A percentile compares a stretch with the other conserved stretches of the same genome.
These are phyloP conservation scores for Colletotrichum nymphaeae DNA, from an alignment of 2,329 filamentous ascomycete genomes.

Conservation along the genomic window DNA sequence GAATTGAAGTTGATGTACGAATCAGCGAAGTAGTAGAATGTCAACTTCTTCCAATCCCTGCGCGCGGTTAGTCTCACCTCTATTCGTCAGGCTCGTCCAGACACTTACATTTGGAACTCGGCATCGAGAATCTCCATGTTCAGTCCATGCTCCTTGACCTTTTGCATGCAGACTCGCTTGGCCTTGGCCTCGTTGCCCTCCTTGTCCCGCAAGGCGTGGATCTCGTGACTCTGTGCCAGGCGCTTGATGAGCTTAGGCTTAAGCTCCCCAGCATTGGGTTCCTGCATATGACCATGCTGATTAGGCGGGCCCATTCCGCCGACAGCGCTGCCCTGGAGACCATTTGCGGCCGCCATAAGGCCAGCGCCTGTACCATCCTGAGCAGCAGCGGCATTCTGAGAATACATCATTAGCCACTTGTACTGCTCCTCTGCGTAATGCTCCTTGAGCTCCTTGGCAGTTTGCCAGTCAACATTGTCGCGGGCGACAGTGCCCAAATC, in stretches of 20 bases:
- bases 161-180: constrained; percentile 95
- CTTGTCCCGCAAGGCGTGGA: constrained; percentile 89
- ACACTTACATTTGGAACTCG: constrained; percentile 94
- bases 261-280: constrained; percentile 78
- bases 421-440: constrained; percentile 96
- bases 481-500: constrained; percentile 93
- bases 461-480: constrained; percentile 87
- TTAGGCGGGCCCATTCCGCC: constrained; percentile 82
- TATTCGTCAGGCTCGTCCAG: neutral
- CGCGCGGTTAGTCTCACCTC: neutral
- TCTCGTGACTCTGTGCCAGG: constrained; percentile 90
- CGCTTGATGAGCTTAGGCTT: constrained; percentile 98
- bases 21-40: constrained; percentile 98
- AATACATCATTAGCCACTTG: constrained; percentile 99
- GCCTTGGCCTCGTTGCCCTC: constrained; percentile 98
- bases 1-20: constrained; percentile 99
- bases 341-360: constrained; percentile 71
- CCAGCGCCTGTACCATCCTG: constrained; percentile 72
- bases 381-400: constrained; percentile 76
- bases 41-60: constrained; percentile 99
- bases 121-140: constrained; percentile 99
- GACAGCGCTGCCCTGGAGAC: constrained; percentile 76
- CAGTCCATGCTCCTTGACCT: constrained; percentile 91
- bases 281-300: constrained; percentile 75
- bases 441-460: constrained; percentile 89